Percentiles rank a stretch among this genome's conserved stretches.
These are phyloP conservation scores for Arthrobotrys megalospora DNA, from an alignment of 2,329 filamentous ascomycete genomes.

Conservation along the genomic window DNA sequence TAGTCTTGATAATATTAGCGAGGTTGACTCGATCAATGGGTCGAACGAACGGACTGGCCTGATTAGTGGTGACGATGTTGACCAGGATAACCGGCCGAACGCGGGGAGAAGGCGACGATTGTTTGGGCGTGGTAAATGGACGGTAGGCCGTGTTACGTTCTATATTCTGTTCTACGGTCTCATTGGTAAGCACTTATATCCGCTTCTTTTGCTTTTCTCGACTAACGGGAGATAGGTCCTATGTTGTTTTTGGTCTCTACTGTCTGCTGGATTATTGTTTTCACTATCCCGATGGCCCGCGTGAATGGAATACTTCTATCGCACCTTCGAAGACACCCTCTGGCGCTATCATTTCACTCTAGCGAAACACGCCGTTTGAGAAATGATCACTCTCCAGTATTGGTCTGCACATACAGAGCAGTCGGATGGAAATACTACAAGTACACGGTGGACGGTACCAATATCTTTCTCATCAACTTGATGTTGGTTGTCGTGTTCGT, in stretches of 20 bases:
- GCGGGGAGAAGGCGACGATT: slow-evolving; percentile 81
- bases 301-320: slow-evolving; percentile 90
- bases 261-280: slow-evolving; percentile 96
- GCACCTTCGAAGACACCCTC: slow-evolving; percentile 90
- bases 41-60: slow-evolving; percentile 70
- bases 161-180: slow-evolving; percentile 96
- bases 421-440: slow-evolving; percentile 98
- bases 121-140: slow-evolving; percentile 97
- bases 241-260: slow-evolving; percentile 86
- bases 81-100: slow-evolving; percentile 65
- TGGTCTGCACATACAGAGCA: slow-evolving; percentile 96
- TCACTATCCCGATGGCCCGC: slow-evolving; percentile 98
- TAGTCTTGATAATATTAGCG: slow-evolving; percentile 89
- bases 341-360: slow-evolving; percentile 93
- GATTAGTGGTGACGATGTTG: slow-evolving; percentile 70
- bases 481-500: slow-evolving; percentile 94
- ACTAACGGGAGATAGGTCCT: slow-evolving; percentile 72
- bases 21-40: slow-evolving; percentile 88
- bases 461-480: slow-evolving; percentile 98
- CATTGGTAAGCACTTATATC: slow-evolving; percentile 69
- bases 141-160: slow-evolving; percentile 92
- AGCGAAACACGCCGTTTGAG: slow-evolving; percentile 82
- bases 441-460: slow-evolving; percentile 97
- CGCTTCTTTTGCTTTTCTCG: neutral
- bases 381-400: slow-evolving; percentile 76